These are phyloP conservation scores for Pseudoturritis turrita DNA, from an alignment of 345 rosid genomes.

Conservation along the genomic window DNA sequence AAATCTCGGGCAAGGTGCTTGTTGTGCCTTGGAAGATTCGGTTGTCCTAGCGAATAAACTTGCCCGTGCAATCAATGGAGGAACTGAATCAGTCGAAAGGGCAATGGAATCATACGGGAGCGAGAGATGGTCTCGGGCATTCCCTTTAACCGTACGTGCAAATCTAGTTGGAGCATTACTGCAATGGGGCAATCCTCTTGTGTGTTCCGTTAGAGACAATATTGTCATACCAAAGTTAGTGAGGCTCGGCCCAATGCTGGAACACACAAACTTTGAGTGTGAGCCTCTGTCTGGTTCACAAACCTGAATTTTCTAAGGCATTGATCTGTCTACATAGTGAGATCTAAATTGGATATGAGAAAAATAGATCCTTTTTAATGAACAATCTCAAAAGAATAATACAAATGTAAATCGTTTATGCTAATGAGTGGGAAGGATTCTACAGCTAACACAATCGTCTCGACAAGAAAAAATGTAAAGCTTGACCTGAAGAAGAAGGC, in stretches of 20 bases:
- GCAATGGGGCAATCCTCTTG: conserved; percentile 85
- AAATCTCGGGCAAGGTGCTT: conserved; percentile 88
- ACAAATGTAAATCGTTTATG: neutral
- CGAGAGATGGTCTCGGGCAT: conserved; percentile 71
- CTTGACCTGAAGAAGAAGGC: neutral
- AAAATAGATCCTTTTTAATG: neutral
- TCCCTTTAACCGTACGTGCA: conserved; percentile 70
- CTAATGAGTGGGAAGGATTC: neutral
- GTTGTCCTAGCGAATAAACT: conserved; percentile 68
- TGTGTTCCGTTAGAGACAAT: conserved; percentile 59
- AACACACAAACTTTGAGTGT: conserved; percentile 77
- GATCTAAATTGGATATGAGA: neutral
- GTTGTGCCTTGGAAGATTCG: conserved; percentile 85
- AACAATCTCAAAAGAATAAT: neutral
- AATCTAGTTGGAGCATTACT: conserved; percentile 73
- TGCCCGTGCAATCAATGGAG: conserved; percentile 44
- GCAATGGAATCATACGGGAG: conserved; percentile 64
- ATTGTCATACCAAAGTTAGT: conserved; percentile 61
- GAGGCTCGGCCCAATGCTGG: conserved; percentile 68
- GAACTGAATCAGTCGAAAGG: conserved; percentile 40
- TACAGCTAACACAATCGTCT: neutral
- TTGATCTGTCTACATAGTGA: neutral
- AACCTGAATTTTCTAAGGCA: neutral
- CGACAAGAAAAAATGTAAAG: neutral
- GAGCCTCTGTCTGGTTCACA: conserved; percentile 46